These are phyloP conservation scores for Solanum peruvianum DNA, from an alignment of 257 asterid species.

Conservation along the genomic window DNA sequence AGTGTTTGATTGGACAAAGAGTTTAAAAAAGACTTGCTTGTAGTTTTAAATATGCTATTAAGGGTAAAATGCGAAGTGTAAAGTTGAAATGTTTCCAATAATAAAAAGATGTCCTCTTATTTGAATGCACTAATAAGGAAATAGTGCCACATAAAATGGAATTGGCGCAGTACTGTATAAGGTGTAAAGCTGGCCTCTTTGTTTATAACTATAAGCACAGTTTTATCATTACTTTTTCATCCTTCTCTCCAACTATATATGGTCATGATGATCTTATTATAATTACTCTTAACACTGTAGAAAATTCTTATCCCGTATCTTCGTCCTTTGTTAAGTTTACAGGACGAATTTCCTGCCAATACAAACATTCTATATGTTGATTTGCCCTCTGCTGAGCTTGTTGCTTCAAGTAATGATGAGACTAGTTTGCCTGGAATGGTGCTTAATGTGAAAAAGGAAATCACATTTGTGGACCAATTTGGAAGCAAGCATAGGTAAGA, in stretches of 20 bases:
- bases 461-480: slow-evolving; percentile 63
- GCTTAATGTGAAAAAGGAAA: slow-evolving; percentile 77
- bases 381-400: slow-evolving; percentile 72
- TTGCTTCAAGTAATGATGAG: slow-evolving; percentile 62
- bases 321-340: slow-evolving; percentile 53
- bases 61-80: background rate
- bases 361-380: slow-evolving; percentile 92
- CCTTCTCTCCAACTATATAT: background rate
- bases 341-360: slow-evolving; percentile 88
- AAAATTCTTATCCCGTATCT: slow-evolving; percentile 14
- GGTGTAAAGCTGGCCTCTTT: background rate
- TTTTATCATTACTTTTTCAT: background rate
- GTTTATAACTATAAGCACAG: background rate
- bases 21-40: background rate
- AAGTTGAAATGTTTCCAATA: background rate
- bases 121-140: background rate
- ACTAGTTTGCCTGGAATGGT: slow-evolving; percentile 91
- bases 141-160: background rate
- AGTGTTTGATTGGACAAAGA: background rate
- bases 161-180: background rate
- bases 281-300: slow-evolving; percentile 6
- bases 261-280: background rate
- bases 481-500: slow-evolving; percentile 72
- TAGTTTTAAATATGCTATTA: background rate
- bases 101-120: background rate